Conservation (phyloP, 2,329 filamentous ascomycete genomes). For the Pseudogymnoascus sp. region DNA sequence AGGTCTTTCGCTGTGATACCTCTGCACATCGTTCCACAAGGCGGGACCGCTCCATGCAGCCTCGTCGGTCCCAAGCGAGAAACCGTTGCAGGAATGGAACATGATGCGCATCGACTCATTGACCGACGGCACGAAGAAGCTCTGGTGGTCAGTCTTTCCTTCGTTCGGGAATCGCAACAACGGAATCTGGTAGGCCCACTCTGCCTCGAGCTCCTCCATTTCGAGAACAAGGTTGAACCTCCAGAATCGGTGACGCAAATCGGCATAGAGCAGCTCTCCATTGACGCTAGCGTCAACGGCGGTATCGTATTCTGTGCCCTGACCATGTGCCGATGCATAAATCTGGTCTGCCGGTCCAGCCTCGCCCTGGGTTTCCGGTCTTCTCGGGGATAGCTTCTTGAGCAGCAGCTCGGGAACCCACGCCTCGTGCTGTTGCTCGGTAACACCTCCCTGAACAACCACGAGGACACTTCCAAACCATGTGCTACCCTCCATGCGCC, state of each 20-base stretch:
- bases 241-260: conserved; percentile 77
- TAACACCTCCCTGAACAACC: conserved; percentile 64
- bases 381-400: conserved; percentile 27
- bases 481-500: conserved; percentile 55
- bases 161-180: conserved; percentile 52
- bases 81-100: conserved; percentile 98
- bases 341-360: conserved; percentile 21
- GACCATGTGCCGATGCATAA: conserved; percentile 18
- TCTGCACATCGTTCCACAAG: conserved; percentile 87
- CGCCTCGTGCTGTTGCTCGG: conserved; percentile 36
- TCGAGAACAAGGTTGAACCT: conserved; percentile 76
- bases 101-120: conserved; percentile 93
- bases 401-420: conserved; percentile 50
- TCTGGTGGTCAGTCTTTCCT: conserved; percentile 50
- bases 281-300: conserved; percentile 34
- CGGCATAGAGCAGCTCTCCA: conserved; percentile 55
- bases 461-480: conserved; percentile 86
- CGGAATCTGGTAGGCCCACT: conserved; percentile 71
- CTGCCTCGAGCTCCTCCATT: conserved; percentile 58
- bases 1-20: conserved; percentile 67
- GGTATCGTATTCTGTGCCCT: conserved; percentile 9
- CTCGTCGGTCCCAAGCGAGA: conserved; percentile 79
- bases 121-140: conserved; percentile 76
- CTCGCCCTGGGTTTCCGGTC: neutral
- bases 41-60: conserved; percentile 83